These are phyloP conservation scores for Starmerella khaoyaiensis DNA, from an alignment of 805 yeast species.

Conservation along the genomic window DNA sequence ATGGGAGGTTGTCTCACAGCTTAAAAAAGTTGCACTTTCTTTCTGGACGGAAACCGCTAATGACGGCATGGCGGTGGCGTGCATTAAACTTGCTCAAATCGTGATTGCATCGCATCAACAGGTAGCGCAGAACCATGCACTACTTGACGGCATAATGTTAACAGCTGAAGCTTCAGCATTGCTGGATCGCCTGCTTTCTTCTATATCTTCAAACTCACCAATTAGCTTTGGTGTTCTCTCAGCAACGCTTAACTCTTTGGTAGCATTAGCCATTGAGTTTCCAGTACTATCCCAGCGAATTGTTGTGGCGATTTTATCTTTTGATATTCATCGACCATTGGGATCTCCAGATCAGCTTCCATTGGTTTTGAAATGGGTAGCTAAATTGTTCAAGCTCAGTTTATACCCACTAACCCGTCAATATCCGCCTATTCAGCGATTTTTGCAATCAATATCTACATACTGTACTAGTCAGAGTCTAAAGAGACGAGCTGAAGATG, in stretches of 20 bases:
- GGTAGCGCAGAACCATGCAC: constrained; percentile 34
- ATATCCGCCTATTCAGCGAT: constrained; percentile 23
- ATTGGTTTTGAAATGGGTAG: constrained; percentile 21
- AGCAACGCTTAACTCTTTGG: constrained; percentile 53
- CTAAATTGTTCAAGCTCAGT: constrained; percentile 19
- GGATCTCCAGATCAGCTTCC: constrained; percentile 24
- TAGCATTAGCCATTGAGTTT: constrained; percentile 52
- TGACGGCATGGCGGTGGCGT: constrained; percentile 47
- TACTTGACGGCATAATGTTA: constrained; percentile 43
- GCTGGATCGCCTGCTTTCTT: constrained; percentile 49
- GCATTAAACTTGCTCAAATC: constrained; percentile 58
- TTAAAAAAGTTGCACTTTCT: constrained; percentile 48
- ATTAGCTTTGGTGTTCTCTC: constrained; percentile 47
- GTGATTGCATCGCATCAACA: constrained; percentile 34
- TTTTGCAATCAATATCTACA: constrained; percentile 23
- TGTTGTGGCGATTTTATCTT: constrained; percentile 44
- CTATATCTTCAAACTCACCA: constrained; percentile 33
- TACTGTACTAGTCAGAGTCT: constrained; percentile 23
- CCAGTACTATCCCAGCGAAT: constrained; percentile 45
- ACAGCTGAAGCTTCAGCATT: constrained; percentile 61
- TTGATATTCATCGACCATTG: constrained; percentile 30
- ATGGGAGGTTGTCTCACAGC: constrained; percentile 45
- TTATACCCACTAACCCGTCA: constrained; percentile 17
- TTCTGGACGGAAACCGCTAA: constrained; percentile 37
- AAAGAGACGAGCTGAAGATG: constrained; percentile 27